Evolutionary conservation across 129 eudicot species (phyloP).

Genomic region (Tanacetum coccineum): DNA sequence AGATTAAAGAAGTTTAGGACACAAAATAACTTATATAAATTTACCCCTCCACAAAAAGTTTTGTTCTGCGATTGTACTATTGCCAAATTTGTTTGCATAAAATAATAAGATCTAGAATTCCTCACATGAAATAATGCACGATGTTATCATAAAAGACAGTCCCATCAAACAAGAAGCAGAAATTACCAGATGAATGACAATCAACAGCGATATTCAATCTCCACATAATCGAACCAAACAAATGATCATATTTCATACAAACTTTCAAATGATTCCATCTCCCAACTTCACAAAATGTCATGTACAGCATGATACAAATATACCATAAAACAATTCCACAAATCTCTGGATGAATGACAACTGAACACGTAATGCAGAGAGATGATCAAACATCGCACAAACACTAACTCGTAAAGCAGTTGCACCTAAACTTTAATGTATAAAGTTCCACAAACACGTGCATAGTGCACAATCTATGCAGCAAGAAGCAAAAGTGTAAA

Average conservation of each 20-base stretch:
- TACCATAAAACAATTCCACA: constrained; percentile 12
- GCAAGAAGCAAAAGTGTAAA: neutral
- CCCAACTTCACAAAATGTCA: neutral
- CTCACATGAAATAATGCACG: too few relatives aligned
- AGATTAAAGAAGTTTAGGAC: too few relatives aligned
- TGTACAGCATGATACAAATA: constrained; percentile 10
- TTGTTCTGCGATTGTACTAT: too few relatives aligned
- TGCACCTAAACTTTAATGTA: constrained; percentile 11
- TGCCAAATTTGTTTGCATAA: too few relatives aligned
- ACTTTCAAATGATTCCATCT: neutral
- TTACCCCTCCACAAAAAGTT: too few relatives aligned
- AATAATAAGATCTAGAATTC: too few relatives aligned
- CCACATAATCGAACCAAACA: neutral
- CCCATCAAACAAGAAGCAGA: neutral
- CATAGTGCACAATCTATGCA: constrained; percentile 2
- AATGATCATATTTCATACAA: neutral
- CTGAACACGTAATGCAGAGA: constrained; percentile 11
- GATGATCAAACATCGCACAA: constrained; percentile 8
- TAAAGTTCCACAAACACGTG: constrained; percentile 10
- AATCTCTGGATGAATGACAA: neutral
- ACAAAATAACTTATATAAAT: too few relatives aligned
- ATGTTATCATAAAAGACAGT: too few relatives aligned
- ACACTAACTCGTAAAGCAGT: neutral
- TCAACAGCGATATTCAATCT: neutral
- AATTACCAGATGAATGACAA: neutral